phyloP scores from a whole-genome alignment of 106 monocot species.

The Dendrobium catenatum region DNA sequence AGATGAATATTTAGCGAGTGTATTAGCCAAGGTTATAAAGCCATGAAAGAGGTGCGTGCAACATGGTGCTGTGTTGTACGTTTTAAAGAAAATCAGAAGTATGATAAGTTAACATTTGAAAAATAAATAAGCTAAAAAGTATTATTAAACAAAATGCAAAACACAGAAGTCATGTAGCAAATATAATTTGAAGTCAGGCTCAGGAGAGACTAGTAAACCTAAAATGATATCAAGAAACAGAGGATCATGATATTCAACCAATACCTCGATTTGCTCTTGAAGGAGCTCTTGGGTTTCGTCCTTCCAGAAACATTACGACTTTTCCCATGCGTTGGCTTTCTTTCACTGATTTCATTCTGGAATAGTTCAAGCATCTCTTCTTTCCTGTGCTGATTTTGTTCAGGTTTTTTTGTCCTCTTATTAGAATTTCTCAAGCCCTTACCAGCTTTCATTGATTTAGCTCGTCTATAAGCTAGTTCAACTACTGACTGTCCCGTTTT shows the following conservation, averaged over 20 bases:
- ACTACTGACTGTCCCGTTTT: slow-evolving; percentile 60
- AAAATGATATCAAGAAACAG: neutral
- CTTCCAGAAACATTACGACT: slow-evolving; percentile 17
- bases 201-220: neutral
- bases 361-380: slow-evolving; percentile 93
- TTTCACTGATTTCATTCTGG: slow-evolving; percentile 79
- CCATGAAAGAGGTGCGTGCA: no score
- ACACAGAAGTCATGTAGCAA: neutral
- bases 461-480: slow-evolving; percentile 65
- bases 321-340: slow-evolving; percentile 37
- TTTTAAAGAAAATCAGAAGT: no score
- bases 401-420: slow-evolving; percentile 22
- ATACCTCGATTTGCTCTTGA: slow-evolving; percentile 92
- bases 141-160: neutral
- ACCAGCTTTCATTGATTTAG: slow-evolving; percentile 75
- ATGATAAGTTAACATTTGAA: neutral
- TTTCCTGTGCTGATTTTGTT: slow-evolving; percentile 42
- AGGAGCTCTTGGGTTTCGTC: slow-evolving; percentile 69
- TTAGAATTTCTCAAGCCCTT: slow-evolving; percentile 25
- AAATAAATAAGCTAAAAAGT: neutral
- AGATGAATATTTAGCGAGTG: no score
- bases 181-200: neutral
- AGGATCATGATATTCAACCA: neutral
- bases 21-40: no score
- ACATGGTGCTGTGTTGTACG: no score